phyloP scores from a whole-genome alignment of 805 yeast genomes.

The Cyberlindnera maclurae region DNA sequence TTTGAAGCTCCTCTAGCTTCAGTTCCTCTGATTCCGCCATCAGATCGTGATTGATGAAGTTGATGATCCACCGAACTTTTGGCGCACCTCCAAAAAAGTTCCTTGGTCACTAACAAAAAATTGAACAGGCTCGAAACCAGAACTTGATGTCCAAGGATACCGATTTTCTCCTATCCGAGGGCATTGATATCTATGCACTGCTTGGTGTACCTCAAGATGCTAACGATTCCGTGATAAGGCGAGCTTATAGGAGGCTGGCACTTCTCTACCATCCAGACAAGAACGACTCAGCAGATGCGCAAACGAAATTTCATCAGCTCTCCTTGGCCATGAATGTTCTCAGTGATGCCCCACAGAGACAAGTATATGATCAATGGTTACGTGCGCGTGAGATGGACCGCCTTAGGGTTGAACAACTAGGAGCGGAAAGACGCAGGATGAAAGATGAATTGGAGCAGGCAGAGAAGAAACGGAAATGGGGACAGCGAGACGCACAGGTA shows the following conservation, averaged over 20 bases:
- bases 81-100: background rate
- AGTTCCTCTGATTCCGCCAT: too few species aligned
- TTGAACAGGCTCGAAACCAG: too few species aligned
- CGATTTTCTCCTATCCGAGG: constrained; percentile 11
- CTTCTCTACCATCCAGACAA: constrained; percentile 78
- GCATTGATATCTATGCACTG: constrained; percentile 42
- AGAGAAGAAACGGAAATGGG: constrained; percentile 16
- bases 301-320: constrained; percentile 83
- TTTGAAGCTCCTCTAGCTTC: too few species aligned
- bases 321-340: constrained; percentile 79
- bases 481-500: constrained; percentile 4
- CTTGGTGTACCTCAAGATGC: constrained; percentile 61
- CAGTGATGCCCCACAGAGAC: constrained; percentile 74
- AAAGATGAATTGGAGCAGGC: constrained; percentile 20
- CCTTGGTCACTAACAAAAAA: background rate
- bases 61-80: background rate
- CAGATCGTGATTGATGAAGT: background rate
- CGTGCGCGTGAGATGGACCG: constrained; percentile 4
- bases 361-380: constrained; percentile 53
- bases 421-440: constrained; percentile 14
- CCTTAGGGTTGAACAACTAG: constrained; percentile 9
- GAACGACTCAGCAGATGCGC: constrained; percentile 77
- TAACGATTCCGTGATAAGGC: constrained; percentile 57
- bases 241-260: constrained; percentile 75
- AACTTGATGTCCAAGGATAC: constrained; percentile 16